Evolutionary conservation across 345 rosid species (phyloP).

Genomic region (Boechera divaricarpa): DNA sequence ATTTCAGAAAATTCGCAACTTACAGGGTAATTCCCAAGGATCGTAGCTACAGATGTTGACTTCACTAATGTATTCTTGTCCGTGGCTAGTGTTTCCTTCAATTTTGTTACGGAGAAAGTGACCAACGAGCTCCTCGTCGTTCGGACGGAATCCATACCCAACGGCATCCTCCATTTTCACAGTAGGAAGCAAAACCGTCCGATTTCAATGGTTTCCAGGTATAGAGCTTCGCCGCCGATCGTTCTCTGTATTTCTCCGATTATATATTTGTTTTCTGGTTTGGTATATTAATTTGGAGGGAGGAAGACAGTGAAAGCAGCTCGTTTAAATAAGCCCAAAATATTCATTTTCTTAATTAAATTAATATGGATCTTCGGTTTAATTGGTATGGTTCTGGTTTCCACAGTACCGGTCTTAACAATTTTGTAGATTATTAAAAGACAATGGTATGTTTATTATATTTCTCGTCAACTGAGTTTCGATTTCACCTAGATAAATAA

Average conservation of each 20-base stretch:
- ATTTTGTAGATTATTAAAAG: not conserved
- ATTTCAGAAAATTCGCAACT: not conserved
- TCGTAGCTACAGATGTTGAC: slow-evolving; percentile 51
- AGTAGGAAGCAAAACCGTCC: not conserved
- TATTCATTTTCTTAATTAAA: not conserved
- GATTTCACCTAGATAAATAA: not conserved
- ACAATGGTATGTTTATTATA: not conserved
- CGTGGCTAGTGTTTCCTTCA: slow-evolving; percentile 24
- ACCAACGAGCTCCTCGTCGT: slow-evolving; percentile 55
- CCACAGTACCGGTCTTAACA: not conserved
- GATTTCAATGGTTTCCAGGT: not conserved
- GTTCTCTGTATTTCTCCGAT: slow-evolving; percentile 10
- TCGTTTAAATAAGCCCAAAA: slow-evolving; percentile 9
- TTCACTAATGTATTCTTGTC: slow-evolving; percentile 31
- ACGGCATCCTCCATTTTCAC: slow-evolving; percentile 15
- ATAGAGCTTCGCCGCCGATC: slow-evolving; percentile 24
- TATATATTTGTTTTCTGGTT: slow-evolving; percentile 4
- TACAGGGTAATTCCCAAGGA: slow-evolving; percentile 61
- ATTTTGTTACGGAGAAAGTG: slow-evolving; percentile 48
- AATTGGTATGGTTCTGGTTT: not conserved
- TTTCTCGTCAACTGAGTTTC: not conserved
- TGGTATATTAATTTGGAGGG: slow-evolving; percentile 32
- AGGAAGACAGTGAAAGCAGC: not conserved
- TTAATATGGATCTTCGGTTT: not conserved
- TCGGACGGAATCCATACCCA: slow-evolving; percentile 58